Conservation (phyloP, 345 rosid genomes). For the Stellera chamaejasme region DNA sequence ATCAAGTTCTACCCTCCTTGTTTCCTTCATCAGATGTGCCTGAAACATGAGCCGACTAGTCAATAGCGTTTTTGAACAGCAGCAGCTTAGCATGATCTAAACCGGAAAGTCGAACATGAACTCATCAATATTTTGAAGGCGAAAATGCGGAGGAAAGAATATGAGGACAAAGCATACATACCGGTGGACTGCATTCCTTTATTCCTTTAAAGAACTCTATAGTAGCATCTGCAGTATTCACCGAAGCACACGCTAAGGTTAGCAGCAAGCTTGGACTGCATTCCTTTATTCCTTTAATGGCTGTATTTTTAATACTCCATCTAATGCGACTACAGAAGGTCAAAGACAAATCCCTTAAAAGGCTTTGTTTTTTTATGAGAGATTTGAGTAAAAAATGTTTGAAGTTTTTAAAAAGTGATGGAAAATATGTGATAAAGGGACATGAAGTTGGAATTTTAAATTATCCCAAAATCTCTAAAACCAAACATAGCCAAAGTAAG, state of each 20-base stretch:
- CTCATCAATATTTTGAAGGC: background rate
- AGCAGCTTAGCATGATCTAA: background rate
- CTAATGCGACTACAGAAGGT: background rate
- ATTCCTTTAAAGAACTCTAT: conserved; percentile 39
- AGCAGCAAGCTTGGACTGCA: background rate
- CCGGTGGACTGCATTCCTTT: conserved; percentile 31
- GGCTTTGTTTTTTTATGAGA: too few relatives aligned
- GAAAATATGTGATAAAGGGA: too few relatives aligned
- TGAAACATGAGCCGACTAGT: conserved; percentile 10
- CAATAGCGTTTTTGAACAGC: background rate
- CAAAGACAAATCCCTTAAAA: too few relatives aligned
- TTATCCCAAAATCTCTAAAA: too few relatives aligned
- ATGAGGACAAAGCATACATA: conserved; percentile 17
- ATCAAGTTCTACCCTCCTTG: conserved; percentile 1
- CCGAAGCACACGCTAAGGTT: background rate
- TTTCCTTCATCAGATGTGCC: conserved; percentile 10
- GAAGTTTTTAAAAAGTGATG: too few relatives aligned
- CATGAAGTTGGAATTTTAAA: too few relatives aligned
- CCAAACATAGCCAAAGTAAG: too few relatives aligned
- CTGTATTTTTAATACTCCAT: too few relatives aligned
- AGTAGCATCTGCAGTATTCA: conserved; percentile 50
- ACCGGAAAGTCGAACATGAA: background rate
- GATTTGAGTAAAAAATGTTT: too few relatives aligned
- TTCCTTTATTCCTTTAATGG: too few relatives aligned
- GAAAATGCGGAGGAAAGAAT: background rate